Base-by-base conservation (phyloP, 1,139 yeast species). In the Hemisphaericaspora xylofermentans region DNA sequence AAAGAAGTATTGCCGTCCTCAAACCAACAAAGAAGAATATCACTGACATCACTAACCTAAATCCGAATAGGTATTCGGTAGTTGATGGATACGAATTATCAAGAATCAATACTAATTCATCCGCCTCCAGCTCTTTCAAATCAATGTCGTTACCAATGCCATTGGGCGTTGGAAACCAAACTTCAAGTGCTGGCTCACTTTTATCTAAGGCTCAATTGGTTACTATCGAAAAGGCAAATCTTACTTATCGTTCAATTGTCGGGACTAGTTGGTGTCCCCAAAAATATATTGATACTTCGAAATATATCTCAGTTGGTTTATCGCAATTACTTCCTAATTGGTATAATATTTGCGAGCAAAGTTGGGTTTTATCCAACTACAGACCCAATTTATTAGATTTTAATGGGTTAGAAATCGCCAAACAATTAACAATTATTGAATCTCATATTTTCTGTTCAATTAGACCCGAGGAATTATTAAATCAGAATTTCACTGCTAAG, bases 351-450 rank as follows among this genome's bases (percentile, higher is more conserved):
- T 66, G 75, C 50, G 75, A 71, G 36, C 76, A 71, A 50, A 67
- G 64, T 43, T 71, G 77, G 76, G 74, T 68, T 0, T 60, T 73
- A 39, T 65, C 76, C 0, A 71, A 67, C 48, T 71, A 71, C 47
- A 56, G 75, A 44, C 76, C 84, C 31, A 75, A 78, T 52, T 58
- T 85, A 29, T 65, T 83, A 19, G 93, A 86, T 48, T 76, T 84
- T 52, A 88, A 87, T 56, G 84, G 95, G 0, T 67, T 82, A 46
- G 96, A 88, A 53, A 66, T 88, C 36, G 96, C 97, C 2, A 84
- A 84, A 54, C 97, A 89, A 57, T 68, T 91, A 45, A 87, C 96
- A 0, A 64, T 87, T 29, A 78, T 91, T 52, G 96, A 91, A 61
- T 81, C 87, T 6, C 76, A 73, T 36, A 74, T 89, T 36, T 88